A percentile compares a stretch with the other conserved stretches of the same genome.
These are phyloP conservation scores for Tribonema minus DNA, from an alignment of 108 stramenopile genomes.

Conservation along the genomic window DNA sequence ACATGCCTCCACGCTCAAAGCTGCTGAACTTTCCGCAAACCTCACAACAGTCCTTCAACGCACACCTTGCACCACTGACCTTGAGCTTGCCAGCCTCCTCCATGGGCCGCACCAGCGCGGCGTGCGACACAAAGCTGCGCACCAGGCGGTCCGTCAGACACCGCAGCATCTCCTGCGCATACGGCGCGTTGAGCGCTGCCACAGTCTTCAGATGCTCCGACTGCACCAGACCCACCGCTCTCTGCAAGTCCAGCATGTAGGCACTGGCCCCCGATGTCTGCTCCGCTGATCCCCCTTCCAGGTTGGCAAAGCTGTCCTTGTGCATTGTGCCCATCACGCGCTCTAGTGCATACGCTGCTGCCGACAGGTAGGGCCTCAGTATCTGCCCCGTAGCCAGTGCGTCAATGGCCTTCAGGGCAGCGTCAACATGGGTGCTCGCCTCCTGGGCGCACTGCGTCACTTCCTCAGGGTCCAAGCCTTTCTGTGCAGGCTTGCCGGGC, in stretches of 20 bases:
- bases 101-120: slow-evolving; percentile 24
- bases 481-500: not conserved
- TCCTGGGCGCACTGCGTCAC: not conserved
- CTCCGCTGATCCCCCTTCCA: not conserved
- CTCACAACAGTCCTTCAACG: no score
- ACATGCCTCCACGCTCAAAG: no score
- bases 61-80: no score
- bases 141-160: slow-evolving; percentile 12
- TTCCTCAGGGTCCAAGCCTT: not conserved
- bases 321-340: slow-evolving; percentile 24
- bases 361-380: slow-evolving; percentile 18
- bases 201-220: slow-evolving; percentile 10
- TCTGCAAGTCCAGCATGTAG: slow-evolving; percentile 6
- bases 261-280: not conserved
- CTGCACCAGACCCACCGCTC: slow-evolving; percentile 6
- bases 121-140: slow-evolving; percentile 21
- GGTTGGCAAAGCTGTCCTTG: not conserved
- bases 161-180: slow-evolving; percentile 1
- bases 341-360: slow-evolving; percentile 11
- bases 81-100: slow-evolving; percentile 28
- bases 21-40: no score
- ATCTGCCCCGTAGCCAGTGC: not conserved
- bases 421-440: not conserved
- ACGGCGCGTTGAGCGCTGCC: not conserved
- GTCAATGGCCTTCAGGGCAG: not conserved